phyloP scores from a whole-genome alignment of 2,329 filamentous ascomycete species.

The Colletotrichum sp. region DNA sequence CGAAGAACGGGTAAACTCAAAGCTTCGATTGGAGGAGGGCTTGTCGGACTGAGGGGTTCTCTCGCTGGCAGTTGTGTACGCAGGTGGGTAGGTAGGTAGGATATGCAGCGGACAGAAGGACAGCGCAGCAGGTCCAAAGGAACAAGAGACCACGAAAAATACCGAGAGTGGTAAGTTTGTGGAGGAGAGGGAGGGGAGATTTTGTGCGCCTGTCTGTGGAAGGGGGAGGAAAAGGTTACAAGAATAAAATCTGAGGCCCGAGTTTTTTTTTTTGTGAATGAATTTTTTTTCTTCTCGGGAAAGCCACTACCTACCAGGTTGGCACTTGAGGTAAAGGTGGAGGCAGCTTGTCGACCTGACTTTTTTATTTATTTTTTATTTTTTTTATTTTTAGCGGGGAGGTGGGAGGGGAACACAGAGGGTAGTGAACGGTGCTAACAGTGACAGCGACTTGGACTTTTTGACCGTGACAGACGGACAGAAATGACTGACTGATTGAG shows the following conservation, averaged over 20 bases:
- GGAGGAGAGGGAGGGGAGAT: conserved; percentile 1
- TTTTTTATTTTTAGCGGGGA: conserved; percentile 6
- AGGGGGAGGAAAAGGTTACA: conserved; percentile 3
- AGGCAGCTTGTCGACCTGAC: conserved; percentile 18
- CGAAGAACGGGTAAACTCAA: conserved; percentile 19
- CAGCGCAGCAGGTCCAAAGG: background rate
- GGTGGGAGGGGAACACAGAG: background rate
- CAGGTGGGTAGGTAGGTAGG: background rate
- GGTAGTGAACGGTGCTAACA: background rate
- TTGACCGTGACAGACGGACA: background rate
- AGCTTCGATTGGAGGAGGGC: conserved; percentile 18
- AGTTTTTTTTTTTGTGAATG: conserved; percentile 24
- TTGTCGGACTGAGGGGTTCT: conserved; percentile 7
- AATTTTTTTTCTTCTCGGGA: conserved; percentile 23
- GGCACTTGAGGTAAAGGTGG: conserved; percentile 17
- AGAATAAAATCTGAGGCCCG: conserved; percentile 23
- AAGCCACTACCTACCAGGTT: conserved; percentile 21
- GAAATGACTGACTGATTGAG: background rate
- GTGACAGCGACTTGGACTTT: background rate
- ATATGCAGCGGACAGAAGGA: background rate
- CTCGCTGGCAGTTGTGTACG: conserved; percentile 1
- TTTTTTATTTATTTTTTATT: background rate
- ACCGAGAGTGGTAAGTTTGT: conserved; percentile 4
- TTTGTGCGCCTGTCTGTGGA: conserved; percentile 13
- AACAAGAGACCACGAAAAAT: conserved; percentile 7